These are phyloP conservation scores for Kodamaea alishanica DNA, from an alignment of 1,139 yeast species.

Conservation along the genomic window DNA sequence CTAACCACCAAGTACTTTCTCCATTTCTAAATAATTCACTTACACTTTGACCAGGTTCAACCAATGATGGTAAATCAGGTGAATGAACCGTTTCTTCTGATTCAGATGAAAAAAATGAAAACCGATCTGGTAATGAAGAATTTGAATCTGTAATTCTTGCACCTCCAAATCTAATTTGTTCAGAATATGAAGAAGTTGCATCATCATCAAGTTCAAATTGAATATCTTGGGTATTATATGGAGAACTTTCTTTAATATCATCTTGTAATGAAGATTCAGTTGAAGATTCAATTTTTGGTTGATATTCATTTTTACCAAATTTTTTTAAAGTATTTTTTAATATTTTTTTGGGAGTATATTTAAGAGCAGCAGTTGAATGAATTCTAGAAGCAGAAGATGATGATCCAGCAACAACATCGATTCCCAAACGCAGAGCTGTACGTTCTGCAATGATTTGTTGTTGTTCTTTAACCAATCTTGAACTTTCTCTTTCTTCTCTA, in stretches of 20 bases:
- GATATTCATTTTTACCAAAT: not conserved
- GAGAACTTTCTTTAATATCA: slow-evolving; percentile 1
- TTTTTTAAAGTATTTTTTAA: slow-evolving; percentile 20
- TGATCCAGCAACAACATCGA: slow-evolving; percentile 16
- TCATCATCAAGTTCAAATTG: slow-evolving; percentile 6
- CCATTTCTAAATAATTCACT: slow-evolving; percentile 59
- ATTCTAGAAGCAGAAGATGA: slow-evolving; percentile 13
- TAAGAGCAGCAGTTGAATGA: slow-evolving; percentile 48
- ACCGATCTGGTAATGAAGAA: slow-evolving; percentile 49
- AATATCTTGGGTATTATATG: not conserved
- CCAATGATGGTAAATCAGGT: slow-evolving; percentile 75
- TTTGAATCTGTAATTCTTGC: slow-evolving; percentile 24
- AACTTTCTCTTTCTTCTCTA: slow-evolving; percentile 44
- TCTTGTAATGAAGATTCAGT: not conserved
- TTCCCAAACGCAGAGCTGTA: slow-evolving; percentile 19
- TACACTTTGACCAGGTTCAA: slow-evolving; percentile 61
- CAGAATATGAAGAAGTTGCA: slow-evolving; percentile 14
- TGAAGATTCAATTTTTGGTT: slow-evolving; percentile 4
- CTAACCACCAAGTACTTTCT: slow-evolving; percentile 77
- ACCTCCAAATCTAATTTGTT: slow-evolving; percentile 34
- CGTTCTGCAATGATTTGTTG: slow-evolving; percentile 31
- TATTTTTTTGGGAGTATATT: slow-evolving; percentile 53
- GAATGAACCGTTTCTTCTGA: slow-evolving; percentile 87
- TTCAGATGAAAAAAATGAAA: slow-evolving; percentile 77
- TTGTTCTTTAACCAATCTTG: slow-evolving; percentile 24